phyloP scores from a whole-genome alignment of 306 rosid genomes.

The Psophocarpus tetragonolobus region DNA sequence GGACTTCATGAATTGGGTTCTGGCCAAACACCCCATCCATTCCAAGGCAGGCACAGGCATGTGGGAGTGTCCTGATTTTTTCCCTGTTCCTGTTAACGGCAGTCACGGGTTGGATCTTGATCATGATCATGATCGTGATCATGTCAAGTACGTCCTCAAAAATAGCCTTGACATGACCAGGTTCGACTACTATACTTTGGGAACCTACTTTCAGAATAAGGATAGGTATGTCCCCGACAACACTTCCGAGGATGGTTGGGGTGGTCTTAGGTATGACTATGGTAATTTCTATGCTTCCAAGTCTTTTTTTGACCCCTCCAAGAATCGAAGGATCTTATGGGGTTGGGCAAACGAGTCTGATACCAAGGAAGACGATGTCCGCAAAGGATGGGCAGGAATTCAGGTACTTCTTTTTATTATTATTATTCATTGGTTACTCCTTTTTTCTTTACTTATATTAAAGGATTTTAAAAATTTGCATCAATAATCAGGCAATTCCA shows the following conservation, averaged over 20 bases:
- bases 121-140: too few species aligned
- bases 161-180: conserved; percentile 74
- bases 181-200: conserved; percentile 76
- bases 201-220: conserved; percentile 35
- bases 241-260: conserved; percentile 63
- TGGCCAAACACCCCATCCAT: conserved; percentile 74
- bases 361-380: conserved; percentile 12
- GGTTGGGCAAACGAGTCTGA: conserved; percentile 98
- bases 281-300: conserved; percentile 94
- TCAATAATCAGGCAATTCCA: conserved; percentile 61
- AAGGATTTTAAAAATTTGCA: neutral
- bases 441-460: neutral
- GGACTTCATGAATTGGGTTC: conserved; percentile 60
- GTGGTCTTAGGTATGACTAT: conserved; percentile 79
- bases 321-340: conserved; percentile 70
- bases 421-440: too few species aligned
- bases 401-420: too few species aligned
- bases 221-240: conserved; percentile 66
- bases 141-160: conserved; percentile 63
- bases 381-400: conserved; percentile 92
- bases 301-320: conserved; percentile 64
- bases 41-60: conserved; percentile 55
- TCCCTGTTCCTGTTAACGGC: conserved; percentile 49
- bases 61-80: conserved; percentile 96
- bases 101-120: conserved; percentile 59